Conservation (phyloP, 495 filamentous ascomycete genomes). For the Aspergillus ostianus region DNA sequence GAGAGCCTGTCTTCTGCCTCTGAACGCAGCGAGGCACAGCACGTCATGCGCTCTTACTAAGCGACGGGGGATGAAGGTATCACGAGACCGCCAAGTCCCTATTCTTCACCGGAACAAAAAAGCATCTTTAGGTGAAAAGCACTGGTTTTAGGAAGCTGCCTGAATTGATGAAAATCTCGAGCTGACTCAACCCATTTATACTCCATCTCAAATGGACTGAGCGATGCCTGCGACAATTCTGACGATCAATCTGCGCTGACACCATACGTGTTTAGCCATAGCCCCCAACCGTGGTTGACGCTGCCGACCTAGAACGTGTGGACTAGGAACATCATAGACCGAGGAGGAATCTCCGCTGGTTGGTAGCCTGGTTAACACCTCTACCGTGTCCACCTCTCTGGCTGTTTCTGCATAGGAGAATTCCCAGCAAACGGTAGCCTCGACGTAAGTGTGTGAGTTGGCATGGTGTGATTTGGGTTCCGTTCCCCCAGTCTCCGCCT, state of each 20-base stretch:
- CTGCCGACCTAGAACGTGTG: neutral
- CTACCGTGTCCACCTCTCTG: too few relatives aligned
- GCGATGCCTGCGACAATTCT: neutral
- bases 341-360: neutral
- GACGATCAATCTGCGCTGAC: neutral
- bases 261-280: neutral
- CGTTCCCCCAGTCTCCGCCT: conserved; percentile 28
- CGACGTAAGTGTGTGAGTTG: conserved; percentile 24
- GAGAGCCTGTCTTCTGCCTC: too few relatives aligned
- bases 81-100: neutral
- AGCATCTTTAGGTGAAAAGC: neutral
- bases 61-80: neutral
- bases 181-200: neutral
- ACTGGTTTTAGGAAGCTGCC: neutral
- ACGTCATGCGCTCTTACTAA: neutral
- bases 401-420: neutral
- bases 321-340: neutral
- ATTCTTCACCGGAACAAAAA: neutral
- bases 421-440: neutral
- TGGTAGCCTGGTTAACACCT: neutral
- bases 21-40: too few relatives aligned
- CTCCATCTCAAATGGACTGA: neutral
- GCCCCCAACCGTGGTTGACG: neutral
- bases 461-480: conserved; percentile 22
- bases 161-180: neutral